These are phyloP conservation scores for Backusella macrospora DNA, from an alignment of 192 early-diverging fungal species.

Conservation along the genomic window DNA sequence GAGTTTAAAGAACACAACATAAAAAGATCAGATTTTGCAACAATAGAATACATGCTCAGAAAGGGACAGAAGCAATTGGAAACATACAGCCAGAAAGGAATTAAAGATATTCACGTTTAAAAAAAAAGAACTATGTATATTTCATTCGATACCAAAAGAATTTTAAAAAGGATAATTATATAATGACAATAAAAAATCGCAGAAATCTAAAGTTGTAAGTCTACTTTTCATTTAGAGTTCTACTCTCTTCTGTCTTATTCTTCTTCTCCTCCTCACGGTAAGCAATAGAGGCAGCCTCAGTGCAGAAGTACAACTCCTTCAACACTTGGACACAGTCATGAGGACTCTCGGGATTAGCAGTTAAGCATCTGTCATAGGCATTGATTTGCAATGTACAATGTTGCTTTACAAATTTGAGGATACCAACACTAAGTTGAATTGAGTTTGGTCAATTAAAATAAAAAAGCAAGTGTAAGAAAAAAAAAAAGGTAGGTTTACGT, in stretches of 20 bases:
- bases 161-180: conserved; percentile 2
- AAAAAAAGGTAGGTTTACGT: not conserved
- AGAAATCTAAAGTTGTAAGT: conserved; percentile 7
- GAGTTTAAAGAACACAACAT: conserved; percentile 66
- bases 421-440: conserved; percentile 47
- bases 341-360: conserved; percentile 51
- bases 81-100: conserved; percentile 60
- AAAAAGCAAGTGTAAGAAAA: not conserved
- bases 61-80: conserved; percentile 65
- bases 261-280: conserved; percentile 35
- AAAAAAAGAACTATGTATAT: conserved; percentile 19
- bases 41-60: conserved; percentile 72
- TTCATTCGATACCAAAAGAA: conserved; percentile 5
- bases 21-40: conserved; percentile 62
- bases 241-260: conserved; percentile 12
- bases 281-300: conserved; percentile 44
- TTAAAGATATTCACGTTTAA: conserved; percentile 59
- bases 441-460: conserved; percentile 11
- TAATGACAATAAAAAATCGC: conserved; percentile 1
- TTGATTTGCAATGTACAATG: conserved; percentile 54
- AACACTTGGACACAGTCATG: conserved; percentile 52
- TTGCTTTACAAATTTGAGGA: conserved; percentile 61
- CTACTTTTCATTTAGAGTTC: not conserved
- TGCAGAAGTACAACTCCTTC: conserved; percentile 56
- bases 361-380: conserved; percentile 55